Percentiles rank a stretch among this genome's conserved stretches.
phyloP scores from a whole-genome alignment of 306 rosid genomes.

The Prosopis cineraria region DNA sequence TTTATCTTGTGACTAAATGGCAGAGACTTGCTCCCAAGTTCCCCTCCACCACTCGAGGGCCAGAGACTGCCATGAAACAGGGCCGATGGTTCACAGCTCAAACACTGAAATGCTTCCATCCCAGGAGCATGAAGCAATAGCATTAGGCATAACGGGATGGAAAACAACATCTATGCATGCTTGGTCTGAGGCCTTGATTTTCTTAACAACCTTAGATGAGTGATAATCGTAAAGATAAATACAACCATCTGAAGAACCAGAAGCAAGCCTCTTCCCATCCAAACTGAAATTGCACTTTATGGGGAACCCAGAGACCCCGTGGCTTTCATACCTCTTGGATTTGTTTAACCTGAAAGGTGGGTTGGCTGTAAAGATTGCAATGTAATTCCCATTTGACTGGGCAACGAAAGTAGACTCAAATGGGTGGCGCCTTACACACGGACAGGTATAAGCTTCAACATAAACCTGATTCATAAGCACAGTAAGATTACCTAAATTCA shows the following conservation, averaged over 20 bases:
- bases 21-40: not conserved
- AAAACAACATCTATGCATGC: conserved; percentile 72
- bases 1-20: conserved; percentile 31
- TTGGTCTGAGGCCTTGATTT: conserved; percentile 75
- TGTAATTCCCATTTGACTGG: conserved; percentile 85
- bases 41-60: not conserved
- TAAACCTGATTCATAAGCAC: conserved; percentile 63
- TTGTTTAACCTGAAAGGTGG: conserved; percentile 92
- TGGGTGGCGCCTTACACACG: conserved; percentile 76
- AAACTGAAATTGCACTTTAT: conserved; percentile 78
- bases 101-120: conserved; percentile 73
- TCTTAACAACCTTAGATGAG: conserved; percentile 63
- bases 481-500: conserved; percentile 30
- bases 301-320: conserved; percentile 86
- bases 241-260: conserved; percentile 93
- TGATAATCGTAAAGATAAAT: conserved; percentile 66
- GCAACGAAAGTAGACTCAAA: conserved; percentile 74
- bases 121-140: conserved; percentile 85
- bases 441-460: conserved; percentile 93
- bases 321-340: conserved; percentile 75
- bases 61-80: not conserved
- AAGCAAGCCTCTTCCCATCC: conserved; percentile 73
- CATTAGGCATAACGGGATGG: conserved; percentile 76
- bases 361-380: conserved; percentile 68
- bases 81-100: conserved; percentile 22